Evolutionary conservation across 495 filamentous ascomycete species (phyloP).

Genomic region (Podospora conica): DNA sequence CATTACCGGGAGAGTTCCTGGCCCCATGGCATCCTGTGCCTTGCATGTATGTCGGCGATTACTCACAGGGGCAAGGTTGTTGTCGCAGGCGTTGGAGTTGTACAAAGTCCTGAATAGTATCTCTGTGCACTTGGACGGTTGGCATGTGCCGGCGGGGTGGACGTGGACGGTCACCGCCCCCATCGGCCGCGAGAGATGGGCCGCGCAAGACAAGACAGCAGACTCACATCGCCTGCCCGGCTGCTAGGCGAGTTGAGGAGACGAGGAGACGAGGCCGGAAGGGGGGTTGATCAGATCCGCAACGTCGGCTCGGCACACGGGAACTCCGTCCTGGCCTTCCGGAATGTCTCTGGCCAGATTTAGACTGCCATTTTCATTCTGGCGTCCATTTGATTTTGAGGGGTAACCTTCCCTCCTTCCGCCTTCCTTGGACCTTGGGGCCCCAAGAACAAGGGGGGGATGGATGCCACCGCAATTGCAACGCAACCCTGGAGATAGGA

Average conservation of each 20-base stretch:
- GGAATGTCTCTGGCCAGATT: conserved; percentile 1
- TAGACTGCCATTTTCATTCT: not conserved
- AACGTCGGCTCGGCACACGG: conserved; percentile 21
- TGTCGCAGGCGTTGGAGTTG: not conserved
- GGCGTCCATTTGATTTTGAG: not conserved
- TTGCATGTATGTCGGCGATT: not conserved
- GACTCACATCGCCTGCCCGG: not conserved
- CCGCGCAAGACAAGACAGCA: too few species aligned
- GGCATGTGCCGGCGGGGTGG: not conserved
- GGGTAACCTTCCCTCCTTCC: conserved; percentile 4
- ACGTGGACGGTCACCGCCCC: not conserved
- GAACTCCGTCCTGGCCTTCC: conserved; percentile 18
- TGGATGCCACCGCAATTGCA: not conserved
- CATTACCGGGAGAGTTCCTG: not conserved
- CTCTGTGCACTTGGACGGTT: not conserved
- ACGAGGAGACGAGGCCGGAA: conserved; percentile 1
- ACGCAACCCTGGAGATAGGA: not conserved
- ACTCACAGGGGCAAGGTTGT: not conserved
- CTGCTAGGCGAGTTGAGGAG: not conserved
- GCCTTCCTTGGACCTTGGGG: too few species aligned
- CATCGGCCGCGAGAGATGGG: not conserved
- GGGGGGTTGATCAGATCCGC: conserved; percentile 14
- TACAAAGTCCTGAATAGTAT: not conserved
- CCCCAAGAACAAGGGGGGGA: too few species aligned
- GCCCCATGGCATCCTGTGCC: not conserved